Conservation (phyloP, 805 yeast species). For the Starmerella vaccinii region DNA sequence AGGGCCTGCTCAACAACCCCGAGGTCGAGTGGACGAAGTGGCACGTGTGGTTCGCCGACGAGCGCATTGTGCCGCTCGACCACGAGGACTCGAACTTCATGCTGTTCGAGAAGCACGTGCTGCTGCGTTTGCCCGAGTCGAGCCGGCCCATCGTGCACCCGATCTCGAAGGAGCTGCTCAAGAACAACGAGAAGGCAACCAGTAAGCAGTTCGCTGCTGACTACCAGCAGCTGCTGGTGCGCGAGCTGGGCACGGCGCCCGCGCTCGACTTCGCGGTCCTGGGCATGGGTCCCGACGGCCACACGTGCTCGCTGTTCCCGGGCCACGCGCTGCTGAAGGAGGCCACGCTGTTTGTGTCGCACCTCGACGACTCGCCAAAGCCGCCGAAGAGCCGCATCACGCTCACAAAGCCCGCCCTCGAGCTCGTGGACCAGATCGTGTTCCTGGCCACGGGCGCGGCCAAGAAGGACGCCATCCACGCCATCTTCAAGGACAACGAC, state of each 20-base stretch:
- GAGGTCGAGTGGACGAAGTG: conserved; percentile 31
- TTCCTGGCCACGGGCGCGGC: conserved; percentile 87
- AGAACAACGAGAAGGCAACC: conserved; percentile 7
- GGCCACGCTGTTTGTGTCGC: conserved; percentile 42
- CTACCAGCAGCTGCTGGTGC: conserved; percentile 52
- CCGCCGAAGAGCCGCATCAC: conserved; percentile 89
- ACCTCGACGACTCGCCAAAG: conserved; percentile 76
- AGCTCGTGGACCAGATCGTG: conserved; percentile 44
- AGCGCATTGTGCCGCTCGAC: conserved; percentile 73
- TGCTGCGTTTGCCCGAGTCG: conserved; percentile 34
- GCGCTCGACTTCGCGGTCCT: conserved; percentile 55
- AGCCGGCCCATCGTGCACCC: conserved; percentile 21
- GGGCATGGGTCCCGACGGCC: conserved; percentile 96
- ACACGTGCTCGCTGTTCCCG: conserved; percentile 88
- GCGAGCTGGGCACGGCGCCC: conserved; percentile 30
- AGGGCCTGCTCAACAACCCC: conserved; percentile 53
- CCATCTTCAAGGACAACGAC: conserved; percentile 48
- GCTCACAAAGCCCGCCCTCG: conserved; percentile 68
- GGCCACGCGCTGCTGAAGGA: conserved; percentile 59
- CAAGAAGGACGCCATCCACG: conserved; percentile 60
- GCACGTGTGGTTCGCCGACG: conserved; percentile 78
- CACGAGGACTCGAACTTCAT: conserved; percentile 83
- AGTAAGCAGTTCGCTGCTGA: conserved; percentile 29
- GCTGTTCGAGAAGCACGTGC: conserved; percentile 54
- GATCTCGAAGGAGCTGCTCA: conserved; percentile 45